Conservation (phyloP, 2,329 filamentous ascomycete genomes). For the Trichoderma asperellum region DNA sequence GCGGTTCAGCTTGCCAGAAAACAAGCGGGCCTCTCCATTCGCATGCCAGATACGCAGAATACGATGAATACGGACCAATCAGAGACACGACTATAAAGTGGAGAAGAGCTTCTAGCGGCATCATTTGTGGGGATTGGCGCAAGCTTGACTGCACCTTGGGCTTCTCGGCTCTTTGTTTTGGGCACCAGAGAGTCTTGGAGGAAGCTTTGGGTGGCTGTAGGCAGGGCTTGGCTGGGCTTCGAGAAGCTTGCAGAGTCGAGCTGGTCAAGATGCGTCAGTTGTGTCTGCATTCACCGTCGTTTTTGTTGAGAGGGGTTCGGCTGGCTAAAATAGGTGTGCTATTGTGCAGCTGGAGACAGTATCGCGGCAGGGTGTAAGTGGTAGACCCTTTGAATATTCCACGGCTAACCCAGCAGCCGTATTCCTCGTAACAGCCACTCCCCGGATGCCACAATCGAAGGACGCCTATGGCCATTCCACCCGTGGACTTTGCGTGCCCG, state of each 20-base stretch:
- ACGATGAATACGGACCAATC: constrained; percentile 40
- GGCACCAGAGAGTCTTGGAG: background rate
- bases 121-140: constrained; percentile 3
- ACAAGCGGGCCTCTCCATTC: background rate
- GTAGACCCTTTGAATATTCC: background rate
- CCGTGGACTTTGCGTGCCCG: background rate
- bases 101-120: background rate
- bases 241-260: background rate
- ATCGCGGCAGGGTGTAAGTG: background rate
- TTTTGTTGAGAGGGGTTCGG: background rate
- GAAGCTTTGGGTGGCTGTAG: constrained; percentile 5
- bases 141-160: constrained; percentile 9
- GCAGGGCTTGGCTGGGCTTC: constrained; percentile 11
- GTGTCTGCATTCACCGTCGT: too few relatives aligned
- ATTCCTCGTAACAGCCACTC: background rate
- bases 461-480: background rate
- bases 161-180: background rate
- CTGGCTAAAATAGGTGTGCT: background rate
- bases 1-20: background rate
- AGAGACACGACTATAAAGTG: background rate
- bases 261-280: background rate
- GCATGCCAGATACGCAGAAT: constrained; percentile 31
- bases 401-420: background rate
- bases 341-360: background rate
- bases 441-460: background rate